Base-by-base conservation (phyloP, 2,329 filamentous ascomycete species). In the Alternaria conjuncta region DNA sequence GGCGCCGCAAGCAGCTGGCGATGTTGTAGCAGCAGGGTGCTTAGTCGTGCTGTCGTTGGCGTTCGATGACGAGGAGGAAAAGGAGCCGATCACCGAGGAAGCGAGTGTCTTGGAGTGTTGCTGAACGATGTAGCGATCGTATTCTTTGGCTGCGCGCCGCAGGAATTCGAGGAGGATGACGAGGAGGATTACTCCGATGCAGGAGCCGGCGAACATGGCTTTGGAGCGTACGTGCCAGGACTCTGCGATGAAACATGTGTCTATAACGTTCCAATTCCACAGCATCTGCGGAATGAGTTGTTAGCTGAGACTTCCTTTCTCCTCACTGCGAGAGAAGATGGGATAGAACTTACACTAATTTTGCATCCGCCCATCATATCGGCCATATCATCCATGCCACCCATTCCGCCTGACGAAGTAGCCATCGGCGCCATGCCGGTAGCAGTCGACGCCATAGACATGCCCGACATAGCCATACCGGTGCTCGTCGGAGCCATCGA, bases 121-220 rank as follows among this genome's bases (percentile, higher is more conserved):
- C 21, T 84, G 83, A 66, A 91, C 73, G 53, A 93, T 85, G 73
- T 86, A 88, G 54, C 86, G 84, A 79, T 96, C 92, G 79, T 91
- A 96, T 77, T 94, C 92, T 73, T 91, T 90, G 68, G 87, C 85
- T 18, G 86, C 74, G 50, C 92, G 90, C 55, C 93, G 90, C 21
- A 96, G 85, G 62, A 89, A 82, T 75, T 96, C 92, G 69, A 96
- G 89, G 4, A 81, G 71, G 61, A 95, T 84, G 67, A 92, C 90
- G 61, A 96, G 88, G 12, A 90, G 82, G 67, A 94, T 84, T 32
- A 94, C 89, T 60, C 91, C 92, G 75, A 97, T 91, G 82, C 92
- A 96, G 57, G 90, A 92, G 30, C 90, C 92, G 54, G 90, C 92
- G 75, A 96, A 96, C 86, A 90, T 90, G 76, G 86, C 89, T 26